Evolutionary conservation across 1,284 basidiomycete genomes (phyloP).

Genomic region (Pseudozyma pruni): DNA sequence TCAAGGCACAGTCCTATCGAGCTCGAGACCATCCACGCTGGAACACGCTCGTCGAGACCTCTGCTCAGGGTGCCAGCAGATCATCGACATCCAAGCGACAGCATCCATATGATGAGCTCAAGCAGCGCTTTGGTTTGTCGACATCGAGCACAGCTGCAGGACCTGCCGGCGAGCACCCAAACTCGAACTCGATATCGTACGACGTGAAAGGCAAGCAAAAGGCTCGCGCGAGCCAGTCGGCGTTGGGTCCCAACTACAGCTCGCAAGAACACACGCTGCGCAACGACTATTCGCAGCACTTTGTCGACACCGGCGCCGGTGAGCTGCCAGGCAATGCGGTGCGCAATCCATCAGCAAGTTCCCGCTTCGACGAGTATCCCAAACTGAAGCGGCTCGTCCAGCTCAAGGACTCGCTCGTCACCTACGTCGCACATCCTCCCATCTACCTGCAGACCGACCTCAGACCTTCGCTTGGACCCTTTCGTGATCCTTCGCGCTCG

Average conservation of each 20-base stretch:
- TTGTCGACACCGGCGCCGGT: conserved; percentile 74
- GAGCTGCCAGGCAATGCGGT: conserved; percentile 61
- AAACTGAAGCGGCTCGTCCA: conserved; percentile 56
- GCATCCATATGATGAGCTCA: conserved; percentile 14
- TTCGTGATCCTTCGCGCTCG: conserved; percentile 22
- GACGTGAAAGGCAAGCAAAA: conserved; percentile 20
- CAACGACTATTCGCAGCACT: conserved; percentile 91
- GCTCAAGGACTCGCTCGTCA: conserved; percentile 56
- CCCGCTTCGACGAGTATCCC: conserved; percentile 84
- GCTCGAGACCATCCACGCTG: conserved; percentile 40
- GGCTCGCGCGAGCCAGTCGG: not conserved
- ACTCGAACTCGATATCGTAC: too few species aligned
- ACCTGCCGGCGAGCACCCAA: too few species aligned
- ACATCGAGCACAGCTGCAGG: too few species aligned
- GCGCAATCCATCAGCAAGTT: conserved; percentile 70
- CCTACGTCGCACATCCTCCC: conserved; percentile 48
- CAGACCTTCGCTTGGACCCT: conserved; percentile 28
- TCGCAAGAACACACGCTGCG: conserved; percentile 92
- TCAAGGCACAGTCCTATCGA: not conserved
- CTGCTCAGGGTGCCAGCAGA: not conserved
- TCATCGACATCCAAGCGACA: not conserved
- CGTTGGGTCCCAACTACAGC: conserved; percentile 46
- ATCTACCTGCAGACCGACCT: conserved; percentile 58
- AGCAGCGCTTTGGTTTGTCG: conserved; percentile 5
- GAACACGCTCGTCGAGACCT: conserved; percentile 15